A percentile compares a stretch with the other conserved stretches of the same genome.
Evolutionary conservation across 2,329 filamentous ascomycete genomes (phyloP).

Genomic region (Pseudogymnoascus sp.): DNA sequence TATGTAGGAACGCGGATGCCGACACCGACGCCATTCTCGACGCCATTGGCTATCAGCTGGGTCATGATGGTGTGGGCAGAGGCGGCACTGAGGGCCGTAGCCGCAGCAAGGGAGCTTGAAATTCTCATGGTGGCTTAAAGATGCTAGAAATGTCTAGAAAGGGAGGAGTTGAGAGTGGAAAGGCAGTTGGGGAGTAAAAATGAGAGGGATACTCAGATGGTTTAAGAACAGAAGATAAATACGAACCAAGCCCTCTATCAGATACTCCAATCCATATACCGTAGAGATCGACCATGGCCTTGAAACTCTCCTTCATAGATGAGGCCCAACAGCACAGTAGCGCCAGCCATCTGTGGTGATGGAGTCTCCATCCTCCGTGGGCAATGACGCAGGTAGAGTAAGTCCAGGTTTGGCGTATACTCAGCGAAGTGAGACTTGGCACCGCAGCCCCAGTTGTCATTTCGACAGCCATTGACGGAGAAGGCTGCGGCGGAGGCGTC

Average conservation of each 20-base stretch:
- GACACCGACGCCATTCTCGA: constrained; percentile 32
- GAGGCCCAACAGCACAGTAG: not conserved
- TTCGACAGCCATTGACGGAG: not conserved
- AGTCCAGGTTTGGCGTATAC: not conserved
- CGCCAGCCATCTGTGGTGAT: not conserved
- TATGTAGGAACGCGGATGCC: constrained; percentile 44
- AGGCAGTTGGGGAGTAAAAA: not conserved
- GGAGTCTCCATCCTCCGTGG: not conserved
- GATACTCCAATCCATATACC: not conserved
- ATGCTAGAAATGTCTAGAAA: not conserved
- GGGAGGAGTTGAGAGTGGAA: not conserved
- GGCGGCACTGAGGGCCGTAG: constrained; percentile 28
- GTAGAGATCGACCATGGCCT: not conserved
- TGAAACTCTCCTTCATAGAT: not conserved
- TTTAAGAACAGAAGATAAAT: not conserved
- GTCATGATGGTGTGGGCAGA: constrained; percentile 43
- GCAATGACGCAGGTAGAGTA: not conserved
- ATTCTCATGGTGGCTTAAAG: constrained; percentile 10
- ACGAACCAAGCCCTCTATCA: not conserved
- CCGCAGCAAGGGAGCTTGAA: constrained; percentile 21
- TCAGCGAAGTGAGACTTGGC: not conserved
- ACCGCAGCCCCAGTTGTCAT: not conserved
- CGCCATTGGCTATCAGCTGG: constrained; percentile 25
- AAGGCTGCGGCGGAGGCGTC: not conserved
- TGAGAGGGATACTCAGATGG: not conserved